A percentile compares a stretch with the other conserved stretches of the same genome.
Evolutionary conservation across 2,329 filamentous ascomycete genomes (phyloP).

Genomic region (Metarhizium rileyi): DNA sequence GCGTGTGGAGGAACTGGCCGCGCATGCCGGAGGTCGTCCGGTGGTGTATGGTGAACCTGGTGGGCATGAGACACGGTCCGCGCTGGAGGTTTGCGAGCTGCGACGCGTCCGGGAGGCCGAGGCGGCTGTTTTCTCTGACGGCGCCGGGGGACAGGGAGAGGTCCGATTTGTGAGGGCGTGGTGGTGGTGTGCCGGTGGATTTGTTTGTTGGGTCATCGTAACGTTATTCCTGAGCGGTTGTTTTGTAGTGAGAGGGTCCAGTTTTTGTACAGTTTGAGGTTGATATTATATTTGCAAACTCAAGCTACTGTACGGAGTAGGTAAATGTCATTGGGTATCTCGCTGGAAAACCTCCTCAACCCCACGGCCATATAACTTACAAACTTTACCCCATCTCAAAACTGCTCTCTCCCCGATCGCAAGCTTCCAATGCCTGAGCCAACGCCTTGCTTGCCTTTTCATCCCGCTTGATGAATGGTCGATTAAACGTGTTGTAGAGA

Average conservation of each 20-base stretch:
- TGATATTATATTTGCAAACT: no score
- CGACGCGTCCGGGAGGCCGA: constrained; percentile 40
- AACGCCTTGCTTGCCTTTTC: constrained; percentile 39
- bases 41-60: constrained; percentile 51
- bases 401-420: constrained; percentile 6
- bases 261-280: no score
- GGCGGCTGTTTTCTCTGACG: constrained; percentile 40
- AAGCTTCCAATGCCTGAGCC: constrained; percentile 17
- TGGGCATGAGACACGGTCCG: constrained; percentile 42
- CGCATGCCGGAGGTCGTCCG: constrained; percentile 51
- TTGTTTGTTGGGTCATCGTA: not conserved
- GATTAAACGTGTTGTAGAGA: constrained; percentile 50
- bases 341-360: not conserved
- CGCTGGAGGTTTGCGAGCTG: constrained; percentile 61
- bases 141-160: not conserved
- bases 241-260: no score
- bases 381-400: constrained; percentile 2
- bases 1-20: constrained; percentile 52
- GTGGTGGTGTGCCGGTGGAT: not conserved
- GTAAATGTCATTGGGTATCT: no score
- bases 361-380: not conserved
- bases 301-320: no score
- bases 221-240: no score
- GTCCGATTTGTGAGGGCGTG: constrained; percentile 6
- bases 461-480: constrained; percentile 46